Evolutionary conservation across 2,329 filamentous ascomycete species (phyloP).

Genomic region (Trichoderma atrobrunneum): DNA sequence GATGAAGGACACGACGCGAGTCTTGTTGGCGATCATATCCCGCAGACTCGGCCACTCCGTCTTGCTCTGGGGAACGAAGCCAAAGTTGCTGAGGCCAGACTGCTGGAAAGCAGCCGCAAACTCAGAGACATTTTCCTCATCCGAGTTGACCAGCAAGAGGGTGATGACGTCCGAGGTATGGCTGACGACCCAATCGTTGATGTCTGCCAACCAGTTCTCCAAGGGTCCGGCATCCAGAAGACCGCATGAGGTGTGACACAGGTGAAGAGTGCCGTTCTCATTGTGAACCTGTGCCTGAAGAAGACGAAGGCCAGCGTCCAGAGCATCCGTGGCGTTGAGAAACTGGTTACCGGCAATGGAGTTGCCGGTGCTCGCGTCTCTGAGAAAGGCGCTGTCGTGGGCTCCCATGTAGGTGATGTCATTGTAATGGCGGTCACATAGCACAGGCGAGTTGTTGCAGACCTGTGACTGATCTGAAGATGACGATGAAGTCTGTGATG

Average conservation of each 20-base stretch:
- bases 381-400: conserved; percentile 70
- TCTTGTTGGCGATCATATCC: conserved; percentile 61
- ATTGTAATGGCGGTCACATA: conserved; percentile 70
- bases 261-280: conserved; percentile 54
- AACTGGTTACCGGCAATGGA: conserved; percentile 70
- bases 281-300: conserved; percentile 71
- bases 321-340: conserved; percentile 67
- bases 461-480: conserved; percentile 36
- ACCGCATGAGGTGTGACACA: conserved; percentile 68
- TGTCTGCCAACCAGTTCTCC: conserved; percentile 58
- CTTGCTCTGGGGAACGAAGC: conserved; percentile 53
- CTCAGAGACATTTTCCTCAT: conserved; percentile 52
- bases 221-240: conserved; percentile 68
- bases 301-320: conserved; percentile 68
- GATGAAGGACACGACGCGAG: conserved; percentile 67
- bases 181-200: conserved; percentile 66
- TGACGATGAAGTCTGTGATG: conserved; percentile 19
- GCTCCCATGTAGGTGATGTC: conserved; percentile 76
- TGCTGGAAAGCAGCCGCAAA: conserved; percentile 54
- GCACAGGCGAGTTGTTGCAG: conserved; percentile 77
- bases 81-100: conserved; percentile 60
- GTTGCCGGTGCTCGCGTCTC: conserved; percentile 59
- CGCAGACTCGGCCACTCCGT: conserved; percentile 69
- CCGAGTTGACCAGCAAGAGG: conserved; percentile 68
- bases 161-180: conserved; percentile 76